Evolutionary conservation across 225 moss, liverwort and hornwort genomes (phyloP).

Genomic region (Bryoerythrophyllum caledonicum): DNA sequence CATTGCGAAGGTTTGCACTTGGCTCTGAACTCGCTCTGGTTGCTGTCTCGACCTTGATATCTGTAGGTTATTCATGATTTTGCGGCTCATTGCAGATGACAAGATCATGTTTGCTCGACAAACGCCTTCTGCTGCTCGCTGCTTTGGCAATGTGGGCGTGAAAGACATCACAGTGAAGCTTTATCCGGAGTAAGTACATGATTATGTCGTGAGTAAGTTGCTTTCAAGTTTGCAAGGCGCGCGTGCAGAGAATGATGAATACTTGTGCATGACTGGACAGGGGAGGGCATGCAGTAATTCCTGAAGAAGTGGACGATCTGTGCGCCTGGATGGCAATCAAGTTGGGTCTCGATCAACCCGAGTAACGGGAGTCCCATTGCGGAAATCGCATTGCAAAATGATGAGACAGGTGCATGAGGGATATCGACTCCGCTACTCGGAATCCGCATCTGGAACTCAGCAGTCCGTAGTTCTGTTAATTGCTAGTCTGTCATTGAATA

Average conservation of each 20-base stretch:
- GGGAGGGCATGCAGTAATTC: not conserved
- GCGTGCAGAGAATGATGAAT: not conserved
- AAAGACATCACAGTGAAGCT: slow-evolving; percentile 1
- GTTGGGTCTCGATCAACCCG: not conserved
- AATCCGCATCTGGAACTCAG: not conserved
- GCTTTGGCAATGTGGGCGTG: not conserved
- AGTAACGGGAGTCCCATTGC: not conserved
- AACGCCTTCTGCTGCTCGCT: not conserved
- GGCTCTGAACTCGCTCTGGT: not conserved
- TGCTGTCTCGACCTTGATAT: not conserved
- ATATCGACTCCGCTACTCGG: not conserved
- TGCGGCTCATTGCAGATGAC: not conserved
- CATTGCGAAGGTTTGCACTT: slow-evolving; percentile 3
- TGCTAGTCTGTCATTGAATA: not conserved
- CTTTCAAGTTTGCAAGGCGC: not conserved
- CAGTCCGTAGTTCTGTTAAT: not conserved
- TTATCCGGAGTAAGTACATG: not conserved
- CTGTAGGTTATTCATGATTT: not conserved
- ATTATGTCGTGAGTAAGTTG: not conserved
- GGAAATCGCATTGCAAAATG: not conserved
- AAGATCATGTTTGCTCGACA: not conserved
- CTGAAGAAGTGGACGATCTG: not conserved
- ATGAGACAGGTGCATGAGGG: not conserved
- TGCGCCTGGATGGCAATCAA: not conserved
- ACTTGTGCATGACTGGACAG: slow-evolving; percentile 2